Evolutionary conservation across 163 green algal genomes (phyloP).

Genomic region (Coccomyxa subellipsoidea): DNA sequence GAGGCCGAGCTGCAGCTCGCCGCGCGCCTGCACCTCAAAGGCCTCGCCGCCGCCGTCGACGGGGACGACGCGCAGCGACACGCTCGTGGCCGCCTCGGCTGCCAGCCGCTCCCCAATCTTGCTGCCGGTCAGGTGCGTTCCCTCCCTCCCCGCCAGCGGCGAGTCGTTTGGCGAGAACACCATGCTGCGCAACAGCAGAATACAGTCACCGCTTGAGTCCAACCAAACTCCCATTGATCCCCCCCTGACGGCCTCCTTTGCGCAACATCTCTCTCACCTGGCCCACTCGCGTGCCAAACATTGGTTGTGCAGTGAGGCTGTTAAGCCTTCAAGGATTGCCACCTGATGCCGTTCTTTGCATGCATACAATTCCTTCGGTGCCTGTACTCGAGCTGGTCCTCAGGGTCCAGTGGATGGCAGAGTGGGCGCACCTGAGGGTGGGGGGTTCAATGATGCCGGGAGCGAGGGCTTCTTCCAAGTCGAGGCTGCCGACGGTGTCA

Average conservation of each 20-base stretch:
- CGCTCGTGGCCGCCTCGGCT: conserved; percentile 63
- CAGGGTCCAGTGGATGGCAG: not conserved
- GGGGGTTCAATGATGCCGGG: conserved; percentile 76
- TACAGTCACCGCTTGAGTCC: no score
- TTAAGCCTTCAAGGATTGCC: no score
- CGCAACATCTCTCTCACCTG: no score
- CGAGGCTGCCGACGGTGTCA: conserved; percentile 46
- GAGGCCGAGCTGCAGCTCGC: conserved; percentile 89
- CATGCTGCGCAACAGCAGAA: conserved; percentile 72
- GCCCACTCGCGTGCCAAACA: no score
- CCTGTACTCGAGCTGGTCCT: no score
- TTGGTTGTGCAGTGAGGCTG: no score
- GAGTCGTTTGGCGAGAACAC: conserved; percentile 85
- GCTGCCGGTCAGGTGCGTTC: conserved; percentile 73
- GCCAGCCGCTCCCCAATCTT: conserved; percentile 80
- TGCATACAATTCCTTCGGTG: no score
- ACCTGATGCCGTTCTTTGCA: no score
- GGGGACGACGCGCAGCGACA: conserved; percentile 46
- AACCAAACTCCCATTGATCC: no score
- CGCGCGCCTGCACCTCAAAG: conserved; percentile 82
- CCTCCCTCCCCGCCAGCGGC: conserved; percentile 70
- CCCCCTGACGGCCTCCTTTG: no score
- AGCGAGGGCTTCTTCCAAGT: conserved; percentile 55
- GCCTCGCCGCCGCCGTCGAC: conserved; percentile 52
- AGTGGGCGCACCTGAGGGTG: conserved; percentile 53